Base-by-base conservation (phyloP, 345 rosid genomes). In the Fremontodendron californicum region DNA sequence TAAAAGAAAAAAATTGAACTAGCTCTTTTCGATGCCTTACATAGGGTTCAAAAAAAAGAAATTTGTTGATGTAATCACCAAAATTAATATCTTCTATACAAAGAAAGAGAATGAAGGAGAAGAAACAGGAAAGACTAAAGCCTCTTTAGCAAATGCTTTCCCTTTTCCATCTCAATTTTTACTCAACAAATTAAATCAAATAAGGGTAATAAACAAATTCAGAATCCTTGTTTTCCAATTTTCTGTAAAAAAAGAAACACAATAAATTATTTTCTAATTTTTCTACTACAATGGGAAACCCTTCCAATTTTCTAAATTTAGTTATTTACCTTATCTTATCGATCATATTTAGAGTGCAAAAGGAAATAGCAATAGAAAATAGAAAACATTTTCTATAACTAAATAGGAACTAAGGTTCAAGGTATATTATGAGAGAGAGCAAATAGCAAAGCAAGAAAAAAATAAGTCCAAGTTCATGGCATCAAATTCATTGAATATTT, bases 1-100 rank as follows among this genome's bases (percentile, higher is more conserved):
- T 67, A 42, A 67, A 67, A 43, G 37, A 67, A 67, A 66, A 67
- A 46, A 67, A 67, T 43, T 23, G 25, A 46, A 46, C 57, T 23
- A 70, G 5, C 46, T 29, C 0, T 16, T 70, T 71, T 10, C 37
- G 9, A 48, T 49, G 42, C 57, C 19, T 29, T 49, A 49, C 60
- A 31, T 71, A 49, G 43, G 58, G 27, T 71, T 49, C 75, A 71
- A 71, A 51, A 9, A 13, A 13, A 71, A 33, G 2, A 46, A 71
- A 49, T 7, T 71, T 48, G 43, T 71, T 43, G 25, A 49, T 45
- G 37, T 51, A 45, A 69, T 18, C 7, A n/a, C 15, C 40, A 48
- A 66, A 66, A 18, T 13, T 37, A 64, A 19, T 39, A 64, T n/a
- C 27, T 64, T 64, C 27, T 37, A 60, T 15, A 27, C 12, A 21